Evolutionary conservation across 1,284 basidiomycete genomes (phyloP).

Genomic region (Irpex lacteus): DNA sequence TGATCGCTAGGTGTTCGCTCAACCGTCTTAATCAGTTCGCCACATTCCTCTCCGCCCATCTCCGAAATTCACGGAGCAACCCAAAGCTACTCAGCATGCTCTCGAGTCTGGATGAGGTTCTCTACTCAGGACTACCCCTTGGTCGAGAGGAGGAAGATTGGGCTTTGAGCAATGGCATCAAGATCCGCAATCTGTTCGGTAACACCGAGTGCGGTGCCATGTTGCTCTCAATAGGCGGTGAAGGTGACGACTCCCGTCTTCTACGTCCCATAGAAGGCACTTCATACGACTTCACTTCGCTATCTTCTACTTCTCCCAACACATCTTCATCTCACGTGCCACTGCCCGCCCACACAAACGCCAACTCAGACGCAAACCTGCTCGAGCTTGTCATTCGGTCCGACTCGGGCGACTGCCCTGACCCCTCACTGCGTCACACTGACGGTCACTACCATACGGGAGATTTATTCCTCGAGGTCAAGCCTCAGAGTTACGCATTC

Average conservation of each 20-base stretch:
- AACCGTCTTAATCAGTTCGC: slow-evolving; percentile 72
- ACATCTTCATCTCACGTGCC: slow-evolving; percentile 24
- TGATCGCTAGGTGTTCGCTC: slow-evolving; percentile 61
- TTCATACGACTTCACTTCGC: slow-evolving; percentile 56
- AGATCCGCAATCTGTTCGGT: slow-evolving; percentile 65
- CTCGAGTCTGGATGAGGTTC: slow-evolving; percentile 51
- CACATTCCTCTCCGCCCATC: slow-evolving; percentile 59
- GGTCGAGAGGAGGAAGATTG: slow-evolving; percentile 63
- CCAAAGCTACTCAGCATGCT: slow-evolving; percentile 58
- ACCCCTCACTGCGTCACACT: slow-evolving; percentile 45
- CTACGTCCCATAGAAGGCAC: slow-evolving; percentile 51
- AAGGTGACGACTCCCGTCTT: slow-evolving; percentile 33
- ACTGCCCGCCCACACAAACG: slow-evolving; percentile 42
- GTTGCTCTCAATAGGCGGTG: slow-evolving; percentile 51
- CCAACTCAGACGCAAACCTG: slow-evolving; percentile 35
- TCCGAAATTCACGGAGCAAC: slow-evolving; percentile 55
- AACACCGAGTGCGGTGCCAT: slow-evolving; percentile 71
- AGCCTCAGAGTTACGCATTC: slow-evolving; percentile 51
- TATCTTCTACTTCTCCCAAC: slow-evolving; percentile 30
- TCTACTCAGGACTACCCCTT: slow-evolving; percentile 64
- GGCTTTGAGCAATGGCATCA: slow-evolving; percentile 54
- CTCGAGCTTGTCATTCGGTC: slow-evolving; percentile 63
- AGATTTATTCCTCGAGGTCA: slow-evolving; percentile 62
- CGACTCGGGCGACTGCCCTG: slow-evolving; percentile 64
- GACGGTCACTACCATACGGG: slow-evolving; percentile 74